Conservation (phyloP, 768 basidiomycete species). For the Lyophyllum shimeji region DNA sequence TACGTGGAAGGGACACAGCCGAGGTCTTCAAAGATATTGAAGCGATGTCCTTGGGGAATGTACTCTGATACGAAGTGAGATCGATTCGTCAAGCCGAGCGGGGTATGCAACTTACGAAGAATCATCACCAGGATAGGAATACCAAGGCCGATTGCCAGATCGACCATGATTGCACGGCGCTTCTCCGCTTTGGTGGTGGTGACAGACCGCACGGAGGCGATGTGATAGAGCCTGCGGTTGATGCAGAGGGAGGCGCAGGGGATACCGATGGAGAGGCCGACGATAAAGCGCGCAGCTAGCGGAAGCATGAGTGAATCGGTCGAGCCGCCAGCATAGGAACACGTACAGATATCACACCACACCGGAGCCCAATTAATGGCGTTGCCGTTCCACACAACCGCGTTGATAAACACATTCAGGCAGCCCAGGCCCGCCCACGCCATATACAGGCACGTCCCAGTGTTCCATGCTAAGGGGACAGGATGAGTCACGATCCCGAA, state of each 20-base stretch:
- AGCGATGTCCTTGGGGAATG: slow-evolving; percentile 46
- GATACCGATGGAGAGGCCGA: slow-evolving; percentile 44
- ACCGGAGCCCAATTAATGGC: slow-evolving; percentile 53
- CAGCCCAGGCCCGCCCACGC: slow-evolving; percentile 60
- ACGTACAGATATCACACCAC: slow-evolving; percentile 65
- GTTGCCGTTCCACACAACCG: slow-evolving; percentile 67
- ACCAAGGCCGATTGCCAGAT: slow-evolving; percentile 52
- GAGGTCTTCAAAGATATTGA: slow-evolving; percentile 43
- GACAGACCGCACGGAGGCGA: slow-evolving; percentile 51
- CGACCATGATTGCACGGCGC: slow-evolving; percentile 48
- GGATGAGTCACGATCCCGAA: not conserved
- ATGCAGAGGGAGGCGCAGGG: slow-evolving; percentile 58
- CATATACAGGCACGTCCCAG: slow-evolving; percentile 69
- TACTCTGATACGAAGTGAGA: slow-evolving; percentile 32
- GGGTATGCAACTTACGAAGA: slow-evolving; percentile 12
- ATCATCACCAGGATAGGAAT: slow-evolving; percentile 43
- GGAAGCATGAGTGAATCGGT: not conserved
- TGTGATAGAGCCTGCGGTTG: slow-evolving; percentile 63
- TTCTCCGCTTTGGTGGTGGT: slow-evolving; percentile 47
- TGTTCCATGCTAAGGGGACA: slow-evolving; percentile 16
- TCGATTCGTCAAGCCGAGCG: not conserved
- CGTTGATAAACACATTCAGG: slow-evolving; percentile 63
- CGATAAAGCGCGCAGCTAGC: slow-evolving; percentile 43
- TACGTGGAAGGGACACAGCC: slow-evolving; percentile 43
- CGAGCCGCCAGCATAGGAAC: not conserved